Evolutionary conservation across 73 alveolate species (phyloP).

Genomic region (Tetrahymena malaccensis): DNA sequence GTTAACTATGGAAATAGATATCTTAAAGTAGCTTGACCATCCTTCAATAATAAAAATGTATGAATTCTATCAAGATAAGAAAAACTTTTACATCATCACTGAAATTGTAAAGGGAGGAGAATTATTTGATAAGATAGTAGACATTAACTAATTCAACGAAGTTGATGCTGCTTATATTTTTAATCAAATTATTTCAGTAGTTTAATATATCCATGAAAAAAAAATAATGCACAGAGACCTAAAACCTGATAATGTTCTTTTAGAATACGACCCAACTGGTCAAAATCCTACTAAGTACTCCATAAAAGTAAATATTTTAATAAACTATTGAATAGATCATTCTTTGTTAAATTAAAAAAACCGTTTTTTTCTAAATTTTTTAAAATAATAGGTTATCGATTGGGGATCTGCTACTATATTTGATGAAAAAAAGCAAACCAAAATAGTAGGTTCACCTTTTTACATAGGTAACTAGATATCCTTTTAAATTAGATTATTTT

Average conservation of each 20-base stretch:
- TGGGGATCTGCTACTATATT: background rate
- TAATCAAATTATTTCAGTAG: constrained; percentile 55
- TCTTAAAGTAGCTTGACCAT: constrained; percentile 41
- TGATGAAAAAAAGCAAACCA: background rate
- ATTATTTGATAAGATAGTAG: constrained; percentile 41
- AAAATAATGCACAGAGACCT: constrained; percentile 65
- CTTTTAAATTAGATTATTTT: too few relatives aligned
- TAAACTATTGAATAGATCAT: background rate
- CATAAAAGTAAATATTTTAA: background rate
- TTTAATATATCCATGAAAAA: constrained; percentile 63
- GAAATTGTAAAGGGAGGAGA: constrained; percentile 52
- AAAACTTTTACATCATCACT: constrained; percentile 34
- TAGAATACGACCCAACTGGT: background rate
- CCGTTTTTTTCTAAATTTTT: too few relatives aligned
- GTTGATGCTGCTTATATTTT: constrained; percentile 54
- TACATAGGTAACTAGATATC: background rate
- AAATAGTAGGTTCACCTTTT: background rate
- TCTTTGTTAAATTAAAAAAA: background rate
- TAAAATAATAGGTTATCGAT: background rate
- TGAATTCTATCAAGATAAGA: constrained; percentile 42
- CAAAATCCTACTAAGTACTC: background rate
- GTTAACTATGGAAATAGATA: constrained; percentile 42
- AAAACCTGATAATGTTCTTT: constrained; percentile 67
- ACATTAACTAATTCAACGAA: constrained; percentile 47
- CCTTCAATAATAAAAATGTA: constrained; percentile 47